Conservation (phyloP, 1,284 basidiomycete genomes). For the Austroboletus niveus region DNA sequence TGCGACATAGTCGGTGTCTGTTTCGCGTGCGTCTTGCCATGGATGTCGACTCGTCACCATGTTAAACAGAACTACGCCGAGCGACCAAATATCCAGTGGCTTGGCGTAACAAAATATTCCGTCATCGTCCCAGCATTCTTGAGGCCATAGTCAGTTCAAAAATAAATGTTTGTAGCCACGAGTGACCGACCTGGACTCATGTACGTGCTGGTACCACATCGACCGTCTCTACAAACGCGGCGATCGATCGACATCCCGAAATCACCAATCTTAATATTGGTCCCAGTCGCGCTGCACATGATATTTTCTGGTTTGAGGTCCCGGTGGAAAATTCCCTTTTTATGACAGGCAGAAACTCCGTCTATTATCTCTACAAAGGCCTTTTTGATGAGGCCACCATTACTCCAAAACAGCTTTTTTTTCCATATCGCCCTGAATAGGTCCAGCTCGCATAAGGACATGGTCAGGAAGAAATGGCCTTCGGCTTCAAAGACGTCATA, state of each 20-base stretch:
- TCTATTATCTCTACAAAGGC: conserved; percentile 77
- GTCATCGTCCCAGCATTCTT: conserved; percentile 56
- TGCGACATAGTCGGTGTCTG: conserved; percentile 72
- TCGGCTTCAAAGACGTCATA: conserved; percentile 53
- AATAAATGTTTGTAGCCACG: background rate
- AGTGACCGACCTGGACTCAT: conserved; percentile 67
- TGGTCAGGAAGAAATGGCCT: conserved; percentile 51
- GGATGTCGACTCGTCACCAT: conserved; percentile 86
- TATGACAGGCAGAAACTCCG: conserved; percentile 71
- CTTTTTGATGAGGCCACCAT: conserved; percentile 57
- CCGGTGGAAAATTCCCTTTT: conserved; percentile 75
- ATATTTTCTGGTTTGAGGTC: conserved; percentile 92
- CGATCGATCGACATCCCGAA: conserved; percentile 81
- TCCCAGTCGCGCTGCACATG: conserved; percentile 59
- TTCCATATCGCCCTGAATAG: conserved; percentile 50
- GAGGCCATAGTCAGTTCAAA: conserved; percentile 9
- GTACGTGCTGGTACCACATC: conserved; percentile 79
- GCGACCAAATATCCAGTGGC: conserved; percentile 86
- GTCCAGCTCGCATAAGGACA: conserved; percentile 44
- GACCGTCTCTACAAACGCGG: conserved; percentile 66
- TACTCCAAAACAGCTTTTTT: conserved; percentile 39
- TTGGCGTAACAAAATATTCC: conserved; percentile 44
- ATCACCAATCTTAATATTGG: conserved; percentile 68
- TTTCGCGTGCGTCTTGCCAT: conserved; percentile 74
- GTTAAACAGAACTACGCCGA: conserved; percentile 50